Percentiles rank a stretch among this genome's conserved stretches.
Evolutionary conservation across 2,329 filamentous ascomycete genomes (phyloP).

Genomic region (Atkinsonella hypoxylon): DNA sequence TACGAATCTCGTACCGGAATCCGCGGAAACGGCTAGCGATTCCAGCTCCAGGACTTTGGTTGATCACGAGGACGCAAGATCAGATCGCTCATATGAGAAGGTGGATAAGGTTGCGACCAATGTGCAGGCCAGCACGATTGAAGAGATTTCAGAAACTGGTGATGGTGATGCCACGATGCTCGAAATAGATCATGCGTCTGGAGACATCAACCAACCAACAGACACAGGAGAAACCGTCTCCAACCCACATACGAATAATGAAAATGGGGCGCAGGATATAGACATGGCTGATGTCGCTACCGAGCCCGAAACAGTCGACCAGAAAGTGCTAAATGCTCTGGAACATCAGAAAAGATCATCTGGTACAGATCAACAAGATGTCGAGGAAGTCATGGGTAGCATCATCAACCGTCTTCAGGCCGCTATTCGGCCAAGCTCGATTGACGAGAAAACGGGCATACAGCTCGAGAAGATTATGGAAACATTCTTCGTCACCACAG

Average conservation of each 20-base stretch:
- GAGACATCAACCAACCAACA: not conserved
- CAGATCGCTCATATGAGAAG: slow-evolving; percentile 24
- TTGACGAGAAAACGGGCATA: slow-evolving; percentile 51
- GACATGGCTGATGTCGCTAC: slow-evolving; percentile 18
- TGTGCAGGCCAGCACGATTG: slow-evolving; percentile 6
- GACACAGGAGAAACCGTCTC: not conserved
- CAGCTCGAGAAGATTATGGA: slow-evolving; percentile 73
- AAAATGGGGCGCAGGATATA: slow-evolving; percentile 11
- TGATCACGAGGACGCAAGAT: slow-evolving; percentile 26
- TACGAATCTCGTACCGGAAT: slow-evolving; percentile 18
- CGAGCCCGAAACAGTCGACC: slow-evolving; percentile 28
- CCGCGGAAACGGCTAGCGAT: slow-evolving; percentile 30
- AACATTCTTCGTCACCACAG: slow-evolving; percentile 50
- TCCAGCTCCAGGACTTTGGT: slow-evolving; percentile 42
- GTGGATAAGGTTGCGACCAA: slow-evolving; percentile 13
- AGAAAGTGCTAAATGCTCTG: slow-evolving; percentile 32
- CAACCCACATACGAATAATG: not conserved
- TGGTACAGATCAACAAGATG: slow-evolving; percentile 73
- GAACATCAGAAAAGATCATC: slow-evolving; percentile 34
- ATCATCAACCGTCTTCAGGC: slow-evolving; percentile 85
- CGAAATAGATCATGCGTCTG: not conserved
- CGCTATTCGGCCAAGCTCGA: slow-evolving; percentile 63
- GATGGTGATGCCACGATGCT: slow-evolving; percentile 5
- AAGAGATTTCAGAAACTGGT: slow-evolving; percentile 5
- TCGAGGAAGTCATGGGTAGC: slow-evolving; percentile 89